Evolutionary conservation across 2,329 filamentous ascomycete genomes (phyloP).

Genomic region (Cryphonectria parasitica): DNA sequence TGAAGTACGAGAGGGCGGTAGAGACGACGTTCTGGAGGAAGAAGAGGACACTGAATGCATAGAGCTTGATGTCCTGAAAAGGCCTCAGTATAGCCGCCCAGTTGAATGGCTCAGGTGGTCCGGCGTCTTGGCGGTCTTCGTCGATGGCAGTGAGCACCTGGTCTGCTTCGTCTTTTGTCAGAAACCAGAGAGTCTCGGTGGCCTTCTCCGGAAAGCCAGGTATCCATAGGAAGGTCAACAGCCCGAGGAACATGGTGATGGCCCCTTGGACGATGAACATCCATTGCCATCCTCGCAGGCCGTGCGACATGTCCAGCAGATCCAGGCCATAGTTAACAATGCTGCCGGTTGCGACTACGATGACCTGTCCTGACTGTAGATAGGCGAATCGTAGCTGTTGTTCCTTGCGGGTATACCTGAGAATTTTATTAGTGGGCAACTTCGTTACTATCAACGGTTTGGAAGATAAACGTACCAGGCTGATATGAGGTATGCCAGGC

Average conservation of each 20-base stretch:
- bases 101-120: constrained; percentile 56
- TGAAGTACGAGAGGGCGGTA: constrained; percentile 67
- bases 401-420: constrained; percentile 60
- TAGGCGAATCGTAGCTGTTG: constrained; percentile 69
- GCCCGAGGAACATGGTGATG: constrained; percentile 62
- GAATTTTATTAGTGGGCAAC: neutral
- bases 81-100: constrained; percentile 59
- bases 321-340: constrained; percentile 74
- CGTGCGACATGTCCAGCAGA: constrained; percentile 58
- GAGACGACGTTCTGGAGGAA: constrained; percentile 70
- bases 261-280: constrained; percentile 71
- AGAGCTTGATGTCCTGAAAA: constrained; percentile 64
- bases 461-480: constrained; percentile 45
- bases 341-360: constrained; percentile 66
- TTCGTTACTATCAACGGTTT: neutral
- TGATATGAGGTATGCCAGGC: constrained; percentile 56
- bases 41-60: constrained; percentile 67
- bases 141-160: constrained; percentile 62
- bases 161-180: constrained; percentile 58
- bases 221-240: constrained; percentile 71
- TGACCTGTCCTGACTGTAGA: constrained; percentile 66
- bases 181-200: constrained; percentile 59
- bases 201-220: constrained; percentile 69
- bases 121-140: constrained; percentile 62
- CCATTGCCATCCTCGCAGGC: constrained; percentile 67